Percentiles rank a stretch among this genome's conserved stretches.
Evolutionary conservation across 2,329 filamentous ascomycete species (phyloP).

Genomic region (Penicillium glabrum): DNA sequence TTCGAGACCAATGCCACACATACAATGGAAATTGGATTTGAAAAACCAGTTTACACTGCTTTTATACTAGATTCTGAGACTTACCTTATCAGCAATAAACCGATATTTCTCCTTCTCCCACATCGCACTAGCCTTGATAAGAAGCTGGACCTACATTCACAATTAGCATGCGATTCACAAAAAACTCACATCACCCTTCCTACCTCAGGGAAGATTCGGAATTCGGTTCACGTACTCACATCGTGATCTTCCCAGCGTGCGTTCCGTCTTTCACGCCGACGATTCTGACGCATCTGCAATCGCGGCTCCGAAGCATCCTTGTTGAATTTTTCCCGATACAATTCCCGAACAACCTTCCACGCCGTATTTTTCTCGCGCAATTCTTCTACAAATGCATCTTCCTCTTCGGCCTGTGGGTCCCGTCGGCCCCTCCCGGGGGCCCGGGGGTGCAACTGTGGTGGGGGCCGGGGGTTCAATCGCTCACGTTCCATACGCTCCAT

Average conservation of each 20-base stretch:
- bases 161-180: background rate
- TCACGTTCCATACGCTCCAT: constrained; percentile 40
- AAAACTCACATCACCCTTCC: background rate
- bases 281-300: constrained; percentile 44
- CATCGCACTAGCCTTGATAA: constrained; percentile 36
- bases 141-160: constrained; percentile 31
- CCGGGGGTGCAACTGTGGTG: constrained; percentile 27
- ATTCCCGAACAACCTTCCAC: constrained; percentile 40
- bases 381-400: constrained; percentile 39
- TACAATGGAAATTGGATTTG: background rate
- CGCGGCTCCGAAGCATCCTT: constrained; percentile 41
- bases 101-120: constrained; percentile 41
- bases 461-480: constrained; percentile 28
- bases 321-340: constrained; percentile 37
- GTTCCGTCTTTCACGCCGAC: constrained; percentile 36
- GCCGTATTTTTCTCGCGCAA: constrained; percentile 38
- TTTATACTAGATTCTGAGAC: background rate
- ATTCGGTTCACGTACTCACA: constrained; percentile 42
- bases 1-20: background rate
- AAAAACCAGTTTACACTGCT: background rate
- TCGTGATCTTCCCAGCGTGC: constrained; percentile 42
- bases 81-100: constrained; percentile 41
- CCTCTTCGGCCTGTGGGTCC: constrained; percentile 40
- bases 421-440: constrained; percentile 35
- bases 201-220: background rate